Conservation (phyloP, 257 asterid genomes). For the Jaltomata sinuosa region DNA sequence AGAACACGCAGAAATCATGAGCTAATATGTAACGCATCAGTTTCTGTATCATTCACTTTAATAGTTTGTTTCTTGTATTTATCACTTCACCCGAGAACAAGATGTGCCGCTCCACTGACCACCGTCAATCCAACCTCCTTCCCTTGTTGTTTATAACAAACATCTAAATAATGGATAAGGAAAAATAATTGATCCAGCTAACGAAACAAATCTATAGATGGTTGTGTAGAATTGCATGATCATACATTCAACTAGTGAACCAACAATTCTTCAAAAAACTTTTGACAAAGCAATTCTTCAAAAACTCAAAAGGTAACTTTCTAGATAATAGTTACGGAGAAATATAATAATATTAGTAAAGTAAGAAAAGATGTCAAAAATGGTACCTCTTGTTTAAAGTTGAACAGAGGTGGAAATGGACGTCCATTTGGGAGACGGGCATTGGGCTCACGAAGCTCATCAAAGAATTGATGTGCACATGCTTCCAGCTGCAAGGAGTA, state of each 20-base stretch:
- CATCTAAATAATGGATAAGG: not conserved
- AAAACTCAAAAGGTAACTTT: not conserved
- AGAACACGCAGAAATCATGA: not conserved
- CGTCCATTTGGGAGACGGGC: constrained; percentile 79
- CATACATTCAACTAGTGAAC: not conserved
- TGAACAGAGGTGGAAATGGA: constrained; percentile 69
- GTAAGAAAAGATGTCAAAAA: not conserved
- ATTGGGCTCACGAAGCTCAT: constrained; percentile 76
- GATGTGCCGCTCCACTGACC: not conserved
- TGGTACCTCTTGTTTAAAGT: constrained; percentile 74
- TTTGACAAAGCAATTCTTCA: not conserved
- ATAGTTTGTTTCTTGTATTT: not conserved
- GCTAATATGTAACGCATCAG: not conserved
- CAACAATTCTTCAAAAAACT: not conserved
- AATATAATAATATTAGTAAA: not conserved
- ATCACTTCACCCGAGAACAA: not conserved
- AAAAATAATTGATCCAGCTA: not conserved
- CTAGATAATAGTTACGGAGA: not conserved
- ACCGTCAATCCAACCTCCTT: not conserved
- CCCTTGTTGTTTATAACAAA: not conserved
- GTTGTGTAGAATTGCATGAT: not conserved
- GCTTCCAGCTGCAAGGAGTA: constrained; percentile 69
- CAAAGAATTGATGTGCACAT: constrained; percentile 82
- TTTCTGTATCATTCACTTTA: not conserved
- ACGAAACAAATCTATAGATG: not conserved